Evolutionary conservation across 139 green algal species (phyloP).

Genomic region (Coelastrella sp.): DNA sequence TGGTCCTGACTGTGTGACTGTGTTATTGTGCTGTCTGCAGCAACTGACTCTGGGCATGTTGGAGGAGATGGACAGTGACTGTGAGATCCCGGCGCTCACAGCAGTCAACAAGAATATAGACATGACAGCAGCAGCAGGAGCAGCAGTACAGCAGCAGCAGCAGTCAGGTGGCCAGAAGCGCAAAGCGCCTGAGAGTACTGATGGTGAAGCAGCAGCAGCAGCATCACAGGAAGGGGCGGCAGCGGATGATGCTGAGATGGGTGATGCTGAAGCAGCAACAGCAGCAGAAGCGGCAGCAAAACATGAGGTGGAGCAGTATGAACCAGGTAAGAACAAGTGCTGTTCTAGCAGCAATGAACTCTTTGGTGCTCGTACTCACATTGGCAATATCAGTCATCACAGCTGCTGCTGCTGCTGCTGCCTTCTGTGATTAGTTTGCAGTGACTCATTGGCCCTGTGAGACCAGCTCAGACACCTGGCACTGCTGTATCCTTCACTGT

Average conservation of each 20-base stretch:
- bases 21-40: constrained; percentile 21
- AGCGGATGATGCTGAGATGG: neutral
- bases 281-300: neutral
- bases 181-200: neutral
- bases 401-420: neutral
- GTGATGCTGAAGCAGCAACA: constrained; percentile 1
- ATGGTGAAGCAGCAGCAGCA: constrained; percentile 6
- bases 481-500: neutral
- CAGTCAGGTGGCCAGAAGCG: constrained; percentile 24
- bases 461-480: no score
- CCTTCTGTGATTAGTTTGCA: neutral
- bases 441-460: neutral
- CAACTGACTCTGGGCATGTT: constrained; percentile 36
- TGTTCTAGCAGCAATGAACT: neutral
- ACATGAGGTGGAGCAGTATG: constrained; percentile 38
- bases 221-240: constrained; percentile 4
- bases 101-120: constrained; percentile 36
- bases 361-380: neutral
- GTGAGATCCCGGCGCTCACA: neutral
- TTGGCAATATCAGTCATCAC: neutral
- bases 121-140: neutral
- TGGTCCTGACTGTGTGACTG: neutral
- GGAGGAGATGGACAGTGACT: constrained; percentile 39
- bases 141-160: constrained; percentile 32
- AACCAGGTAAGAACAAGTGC: neutral